Base-by-base conservation (phyloP, 306 rosid genomes). In the Prunus mume region DNA sequence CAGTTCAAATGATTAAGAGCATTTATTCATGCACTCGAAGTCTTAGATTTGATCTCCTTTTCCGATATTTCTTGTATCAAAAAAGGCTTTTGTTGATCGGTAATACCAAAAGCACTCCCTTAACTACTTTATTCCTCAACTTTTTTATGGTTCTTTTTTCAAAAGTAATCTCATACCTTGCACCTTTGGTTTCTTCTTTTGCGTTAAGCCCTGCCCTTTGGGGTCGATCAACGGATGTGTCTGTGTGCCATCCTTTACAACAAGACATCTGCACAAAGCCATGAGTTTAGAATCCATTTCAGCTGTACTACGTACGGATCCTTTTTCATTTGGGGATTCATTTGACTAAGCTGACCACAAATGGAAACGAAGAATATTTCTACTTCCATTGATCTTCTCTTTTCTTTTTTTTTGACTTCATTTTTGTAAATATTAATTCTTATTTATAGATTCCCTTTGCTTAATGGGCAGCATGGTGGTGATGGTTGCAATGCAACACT, bases 261-360 rank as follows among this genome's bases (percentile, higher is more conserved):
- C 66, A 71, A 70, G 68, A 73, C 74, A 24, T 47, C 27, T 10
- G 3, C 68, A 43, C 55, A 45, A 65, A 47, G 10, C 61, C 52
- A 73, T 2, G 28, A 10, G 34, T 25, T 47, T 43, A 65, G 77
- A 65, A 43, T 78, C 76, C 69, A 55, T 65, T 49, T 49, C 74
- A 65, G 79, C 68, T 77, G 85, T 79, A 66, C 24, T 30, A 13
- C 28, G 70, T 67, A 77, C 75, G 60, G 43, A 17, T 25, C 51
- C 68, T 78, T 83, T 86, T 78, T 65, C 82, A 81, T 78, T 68
- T 69, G 76, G n/a, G 82, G 63, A 50, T 69, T 79, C 62, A 25
- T 30, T 47, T 55, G 51, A 73, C 80, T 57, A 34, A 30, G 22
- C 15, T 9, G 56, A 24, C 88, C 68, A 75, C 9, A 76, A 54